Percentiles rank a stretch among this genome's conserved stretches.
Conservation (phyloP, 805 yeast genomes). For the Middelhovenomyces tepae region DNA sequence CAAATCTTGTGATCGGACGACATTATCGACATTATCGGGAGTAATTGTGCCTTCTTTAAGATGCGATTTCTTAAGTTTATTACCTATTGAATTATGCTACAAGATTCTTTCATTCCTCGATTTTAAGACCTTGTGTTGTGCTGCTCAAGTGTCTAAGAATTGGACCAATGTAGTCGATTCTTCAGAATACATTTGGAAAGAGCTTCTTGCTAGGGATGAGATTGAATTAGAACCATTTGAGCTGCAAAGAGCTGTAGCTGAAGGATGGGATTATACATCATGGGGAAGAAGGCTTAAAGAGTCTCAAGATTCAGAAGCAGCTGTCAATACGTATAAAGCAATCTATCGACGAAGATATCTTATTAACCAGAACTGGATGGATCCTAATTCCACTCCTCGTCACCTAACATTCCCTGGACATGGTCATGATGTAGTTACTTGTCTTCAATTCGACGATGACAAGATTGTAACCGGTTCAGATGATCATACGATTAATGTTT, state of each 20-base stretch:
- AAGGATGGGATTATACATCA: slow-evolving; percentile 27
- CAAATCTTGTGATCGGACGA: slow-evolving; percentile 47
- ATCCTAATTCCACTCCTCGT: slow-evolving; percentile 58
- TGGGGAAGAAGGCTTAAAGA: slow-evolving; percentile 24
- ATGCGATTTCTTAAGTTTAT: slow-evolving; percentile 58
- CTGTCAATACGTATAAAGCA: slow-evolving; percentile 37
- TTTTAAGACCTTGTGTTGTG: slow-evolving; percentile 47
- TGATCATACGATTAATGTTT: slow-evolving; percentile 71
- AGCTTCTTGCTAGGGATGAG: slow-evolving; percentile 52
- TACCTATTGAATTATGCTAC: slow-evolving; percentile 70
- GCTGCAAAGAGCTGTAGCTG: slow-evolving; percentile 28
- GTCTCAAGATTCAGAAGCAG: slow-evolving; percentile 15
- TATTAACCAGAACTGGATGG: slow-evolving; percentile 71
- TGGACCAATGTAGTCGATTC: slow-evolving; percentile 65
- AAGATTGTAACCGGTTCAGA: slow-evolving; percentile 90
- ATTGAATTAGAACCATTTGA: slow-evolving; percentile 44
- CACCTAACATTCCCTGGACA: slow-evolving; percentile 60
- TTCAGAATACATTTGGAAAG: slow-evolving; percentile 61
- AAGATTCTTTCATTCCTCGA: slow-evolving; percentile 60
- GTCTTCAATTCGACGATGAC: slow-evolving; percentile 86
- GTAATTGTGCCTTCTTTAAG: slow-evolving; percentile 47
- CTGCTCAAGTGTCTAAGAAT: slow-evolving; percentile 52
- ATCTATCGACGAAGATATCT: slow-evolving; percentile 52
- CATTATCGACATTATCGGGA: slow-evolving; percentile 52
- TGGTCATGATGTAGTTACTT: slow-evolving; percentile 81